Percentiles rank a stretch among this genome's conserved stretches.
Conservation (phyloP, 352 stramenopile species). For the Nothophytophthora sp. region DNA sequence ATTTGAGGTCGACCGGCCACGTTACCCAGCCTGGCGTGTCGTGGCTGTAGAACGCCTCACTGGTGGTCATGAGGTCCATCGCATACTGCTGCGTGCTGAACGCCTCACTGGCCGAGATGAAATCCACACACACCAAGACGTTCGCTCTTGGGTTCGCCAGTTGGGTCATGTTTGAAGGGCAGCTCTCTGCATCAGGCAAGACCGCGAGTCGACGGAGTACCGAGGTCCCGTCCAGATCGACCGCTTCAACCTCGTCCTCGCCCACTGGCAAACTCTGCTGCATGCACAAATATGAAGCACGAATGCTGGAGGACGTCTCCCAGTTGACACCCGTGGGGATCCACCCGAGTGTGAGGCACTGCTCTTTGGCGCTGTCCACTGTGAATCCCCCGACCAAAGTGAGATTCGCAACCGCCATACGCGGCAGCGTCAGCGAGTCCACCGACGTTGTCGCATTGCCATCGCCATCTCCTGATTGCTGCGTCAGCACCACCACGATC, state of each 20-base stretch:
- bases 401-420: slow-evolving; percentile 24
- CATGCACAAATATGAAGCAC: slow-evolving; percentile 31
- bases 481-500: slow-evolving; percentile 16
- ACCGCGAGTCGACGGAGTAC: slow-evolving; percentile 25
- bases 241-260: slow-evolving; percentile 15
- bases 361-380: slow-evolving; percentile 21
- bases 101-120: slow-evolving; percentile 9
- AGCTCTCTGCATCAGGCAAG: slow-evolving; percentile 12
- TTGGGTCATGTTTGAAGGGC: slow-evolving; percentile 23
- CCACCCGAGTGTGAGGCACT: slow-evolving; percentile 23
- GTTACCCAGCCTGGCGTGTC: slow-evolving; percentile 44
- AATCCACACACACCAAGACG: slow-evolving; percentile 35
- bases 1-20: slow-evolving; percentile 27
- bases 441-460: no score
- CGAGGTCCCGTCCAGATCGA: slow-evolving; percentile 17
- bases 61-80: slow-evolving; percentile 44
- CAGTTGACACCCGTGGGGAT: slow-evolving; percentile 38
- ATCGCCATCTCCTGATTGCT: slow-evolving; percentile 19
- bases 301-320: slow-evolving; percentile 16
- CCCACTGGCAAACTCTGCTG: slow-evolving; percentile 16
- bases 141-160: slow-evolving; percentile 18
- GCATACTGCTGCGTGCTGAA: slow-evolving; percentile 37
- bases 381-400: slow-evolving; percentile 14
- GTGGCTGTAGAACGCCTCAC: slow-evolving; percentile 48
- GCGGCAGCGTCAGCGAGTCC: slow-evolving; percentile 12